Base-by-base conservation (phyloP, 352 stramenopile species). In the Phytophthora nicotianae region DNA sequence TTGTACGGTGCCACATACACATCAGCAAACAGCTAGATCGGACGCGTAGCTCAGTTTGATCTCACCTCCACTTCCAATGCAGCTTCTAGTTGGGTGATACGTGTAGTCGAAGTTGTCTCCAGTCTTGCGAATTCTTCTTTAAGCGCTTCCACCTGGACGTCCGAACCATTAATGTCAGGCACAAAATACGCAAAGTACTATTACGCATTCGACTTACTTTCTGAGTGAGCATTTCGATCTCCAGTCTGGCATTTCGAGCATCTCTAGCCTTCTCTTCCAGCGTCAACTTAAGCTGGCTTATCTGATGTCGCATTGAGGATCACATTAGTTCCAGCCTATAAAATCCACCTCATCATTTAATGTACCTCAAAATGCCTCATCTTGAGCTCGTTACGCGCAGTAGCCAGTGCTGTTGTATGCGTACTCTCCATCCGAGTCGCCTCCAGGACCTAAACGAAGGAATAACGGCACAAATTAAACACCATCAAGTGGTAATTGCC, bases 351-450 rank as follows among this genome's bases (percentile, higher is more conserved):
- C 42, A 60, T 55, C 24, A 47, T 9, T 8, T 8, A 7, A n/a
- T n/a, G 6, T 35, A 83, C 79, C 75, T 93, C 85, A 58, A 91
- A 93, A 51, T 89, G 79, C 55, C 79, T 83, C 77, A 93, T 91
- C 58, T 91, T 93, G 26, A 93, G 57, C 23, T 93, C 80, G 45
- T 82, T 90, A 24, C 80, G 79, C 0, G 75, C 35, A 5, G 65
- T 60, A 33, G 85, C 73, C 9, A 90, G 50, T 14, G 74, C 52
- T 4, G 77, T 86, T 13, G 74, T 74, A 54, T 89, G 80, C 9
- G 60, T 50, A 50, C 75, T 86, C 23, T 91, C 85, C 57, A 74
- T 58, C 4, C 80, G 71, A 17, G 77, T 89, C 14, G 65, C 47
- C 63, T 89, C 81, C 3, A 90, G 64, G 4, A 84, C 60, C 78